phyloP scores from a whole-genome alignment of 1,139 yeast species.

The Saccharomyces hybrid region DNA sequence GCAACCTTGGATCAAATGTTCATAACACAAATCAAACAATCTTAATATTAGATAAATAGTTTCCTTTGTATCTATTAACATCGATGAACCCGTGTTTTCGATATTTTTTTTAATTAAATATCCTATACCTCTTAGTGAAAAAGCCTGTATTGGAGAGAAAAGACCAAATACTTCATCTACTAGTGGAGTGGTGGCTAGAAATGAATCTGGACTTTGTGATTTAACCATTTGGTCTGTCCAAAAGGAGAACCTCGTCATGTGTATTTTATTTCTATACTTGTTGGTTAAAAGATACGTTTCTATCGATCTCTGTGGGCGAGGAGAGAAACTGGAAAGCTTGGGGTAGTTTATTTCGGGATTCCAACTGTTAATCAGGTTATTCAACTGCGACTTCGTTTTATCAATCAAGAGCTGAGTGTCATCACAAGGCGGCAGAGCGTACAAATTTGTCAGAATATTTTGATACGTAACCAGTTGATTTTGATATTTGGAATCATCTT shows the following conservation, averaged over 20 bases:
- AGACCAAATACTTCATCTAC: slow-evolving; percentile 28
- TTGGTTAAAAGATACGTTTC: slow-evolving; percentile 25
- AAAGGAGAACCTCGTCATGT: slow-evolving; percentile 19
- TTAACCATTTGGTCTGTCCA: slow-evolving; percentile 14
- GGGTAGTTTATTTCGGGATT: slow-evolving; percentile 15
- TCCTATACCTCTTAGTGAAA: slow-evolving; percentile 28
- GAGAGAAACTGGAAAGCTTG: slow-evolving; percentile 3
- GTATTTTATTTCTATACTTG: slow-evolving; percentile 20
- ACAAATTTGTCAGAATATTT: background rate
- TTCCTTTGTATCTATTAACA: slow-evolving; percentile 14
- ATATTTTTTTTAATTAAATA: slow-evolving; percentile 1
- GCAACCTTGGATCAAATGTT: slow-evolving; percentile 18
- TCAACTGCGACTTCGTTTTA: slow-evolving; percentile 13
- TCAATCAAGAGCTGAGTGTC: slow-evolving; percentile 8
- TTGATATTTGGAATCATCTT: background rate
- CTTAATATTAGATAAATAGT: slow-evolving; percentile 26
- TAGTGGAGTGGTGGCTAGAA: slow-evolving; percentile 16
- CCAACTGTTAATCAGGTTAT: slow-evolving; percentile 14
- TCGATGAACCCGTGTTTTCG: background rate
- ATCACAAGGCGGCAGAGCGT: background rate
- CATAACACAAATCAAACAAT: slow-evolving; percentile 27
- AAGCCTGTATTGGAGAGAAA: slow-evolving; percentile 23
- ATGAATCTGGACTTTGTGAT: background rate
- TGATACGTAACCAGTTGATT: background rate
- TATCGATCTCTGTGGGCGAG: slow-evolving; percentile 13